Evolutionary conservation across 495 filamentous ascomycete species (phyloP).

Genomic region (Bathelium albidoporum): DNA sequence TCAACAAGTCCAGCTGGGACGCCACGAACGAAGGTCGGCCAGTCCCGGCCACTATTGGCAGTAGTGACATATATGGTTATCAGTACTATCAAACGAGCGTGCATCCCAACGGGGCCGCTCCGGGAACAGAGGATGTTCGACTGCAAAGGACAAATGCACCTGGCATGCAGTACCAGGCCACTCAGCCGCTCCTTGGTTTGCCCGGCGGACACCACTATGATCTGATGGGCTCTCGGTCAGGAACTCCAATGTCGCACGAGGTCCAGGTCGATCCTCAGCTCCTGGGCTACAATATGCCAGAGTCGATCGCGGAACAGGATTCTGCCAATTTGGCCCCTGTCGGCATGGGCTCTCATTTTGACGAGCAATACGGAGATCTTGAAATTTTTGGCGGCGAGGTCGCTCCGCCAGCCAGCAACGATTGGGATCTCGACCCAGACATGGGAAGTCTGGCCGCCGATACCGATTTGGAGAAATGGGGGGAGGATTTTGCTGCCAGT

Average conservation of each 20-base stretch:
- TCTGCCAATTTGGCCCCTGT: not conserved
- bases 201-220: slow-evolving; percentile 47
- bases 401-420: not conserved
- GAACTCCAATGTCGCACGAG: slow-evolving; percentile 26
- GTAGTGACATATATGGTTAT: slow-evolving; percentile 34
- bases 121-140: slow-evolving; percentile 17
- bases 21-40: slow-evolving; percentile 52
- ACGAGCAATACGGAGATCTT: not conserved
- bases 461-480: not conserved
- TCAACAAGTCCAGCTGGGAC: slow-evolving; percentile 48
- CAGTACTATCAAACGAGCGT: slow-evolving; percentile 56
- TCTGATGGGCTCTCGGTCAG: slow-evolving; percentile 29
- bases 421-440: not conserved
- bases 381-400: not conserved
- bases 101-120: slow-evolving; percentile 21
- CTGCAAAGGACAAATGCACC: slow-evolving; percentile 17
- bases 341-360: not conserved
- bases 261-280: slow-evolving; percentile 27
- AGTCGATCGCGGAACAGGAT: not conserved
- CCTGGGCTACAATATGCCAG: not conserved
- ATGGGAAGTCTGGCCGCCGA: not conserved
- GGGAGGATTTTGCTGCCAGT: not conserved
- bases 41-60: slow-evolving; percentile 45
- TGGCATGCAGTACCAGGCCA: slow-evolving; percentile 18
- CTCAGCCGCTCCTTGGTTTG: slow-evolving; percentile 30